These are phyloP conservation scores for Zelopaecilomyces penicillatus DNA, from an alignment of 2,329 filamentous ascomycete species.

Conservation along the genomic window DNA sequence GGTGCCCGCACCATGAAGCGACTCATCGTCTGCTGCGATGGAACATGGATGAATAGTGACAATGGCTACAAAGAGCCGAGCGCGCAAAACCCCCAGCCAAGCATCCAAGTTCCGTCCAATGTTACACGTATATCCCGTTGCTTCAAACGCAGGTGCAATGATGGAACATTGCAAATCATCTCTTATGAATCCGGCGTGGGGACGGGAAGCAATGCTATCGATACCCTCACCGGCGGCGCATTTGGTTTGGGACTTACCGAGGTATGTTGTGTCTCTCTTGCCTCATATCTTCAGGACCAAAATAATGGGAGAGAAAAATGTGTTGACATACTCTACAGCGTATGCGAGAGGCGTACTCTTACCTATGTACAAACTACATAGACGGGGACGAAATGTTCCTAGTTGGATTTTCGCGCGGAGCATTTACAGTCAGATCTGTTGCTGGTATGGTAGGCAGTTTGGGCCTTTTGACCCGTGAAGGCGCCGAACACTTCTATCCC, in stretches of 20 bases:
- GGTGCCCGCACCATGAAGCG: slow-evolving; percentile 27
- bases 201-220: slow-evolving; percentile 40
- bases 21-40: slow-evolving; percentile 44
- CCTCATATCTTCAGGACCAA: not conserved
- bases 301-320: not conserved
- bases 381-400: slow-evolving; percentile 49
- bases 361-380: slow-evolving; percentile 53
- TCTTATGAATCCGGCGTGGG: slow-evolving; percentile 55
- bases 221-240: slow-evolving; percentile 44
- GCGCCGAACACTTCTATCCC: slow-evolving; percentile 45
- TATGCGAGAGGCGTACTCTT: slow-evolving; percentile 54
- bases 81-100: slow-evolving; percentile 27
- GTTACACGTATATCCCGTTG: slow-evolving; percentile 52
- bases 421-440: slow-evolving; percentile 50
- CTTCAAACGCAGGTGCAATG: slow-evolving; percentile 41
- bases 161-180: slow-evolving; percentile 49
- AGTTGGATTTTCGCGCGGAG: slow-evolving; percentile 49
- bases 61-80: slow-evolving; percentile 36
- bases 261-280: slow-evolving; percentile 21
- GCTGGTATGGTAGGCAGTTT: slow-evolving; percentile 44
- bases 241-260: slow-evolving; percentile 48
- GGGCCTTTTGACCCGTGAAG: slow-evolving; percentile 43
- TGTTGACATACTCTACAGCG: slow-evolving; percentile 23
- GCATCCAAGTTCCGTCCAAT: slow-evolving; percentile 46
- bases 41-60: slow-evolving; percentile 47